Evolutionary conservation across 2,329 filamentous ascomycete species (phyloP).

Genomic region (Diaporthe citri): DNA sequence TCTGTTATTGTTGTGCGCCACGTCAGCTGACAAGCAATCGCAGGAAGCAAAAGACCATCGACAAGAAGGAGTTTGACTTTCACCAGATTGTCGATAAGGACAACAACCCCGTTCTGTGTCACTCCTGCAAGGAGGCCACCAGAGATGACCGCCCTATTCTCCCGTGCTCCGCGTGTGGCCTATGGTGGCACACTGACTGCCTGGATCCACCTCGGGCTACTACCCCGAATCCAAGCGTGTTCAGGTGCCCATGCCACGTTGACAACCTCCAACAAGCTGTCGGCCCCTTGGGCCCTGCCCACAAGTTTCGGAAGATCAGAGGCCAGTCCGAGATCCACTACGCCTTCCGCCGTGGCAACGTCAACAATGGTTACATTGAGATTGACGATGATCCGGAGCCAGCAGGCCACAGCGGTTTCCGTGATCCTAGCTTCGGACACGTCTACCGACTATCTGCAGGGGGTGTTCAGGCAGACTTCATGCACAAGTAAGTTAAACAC

Average conservation of each 20-base stretch:
- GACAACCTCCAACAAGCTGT: constrained; percentile 77
- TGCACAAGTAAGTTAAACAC: constrained; percentile 32
- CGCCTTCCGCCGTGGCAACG: constrained; percentile 71
- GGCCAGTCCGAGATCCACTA: constrained; percentile 65
- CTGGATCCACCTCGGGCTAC: constrained; percentile 85
- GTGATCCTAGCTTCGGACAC: constrained; percentile 34
- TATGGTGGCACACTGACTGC: constrained; percentile 94
- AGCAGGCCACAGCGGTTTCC: constrained; percentile 49
- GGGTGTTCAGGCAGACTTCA: constrained; percentile 38
- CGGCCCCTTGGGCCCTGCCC: constrained; percentile 67
- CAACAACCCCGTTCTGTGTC: constrained; percentile 82
- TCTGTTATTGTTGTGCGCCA: constrained; percentile 5
- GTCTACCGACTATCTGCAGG: constrained; percentile 13
- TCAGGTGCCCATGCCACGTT: constrained; percentile 90
- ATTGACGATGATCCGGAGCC: constrained; percentile 68
- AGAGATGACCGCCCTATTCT: constrained; percentile 79
- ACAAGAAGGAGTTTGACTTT: constrained; percentile 76
- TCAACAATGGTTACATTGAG: constrained; percentile 80
- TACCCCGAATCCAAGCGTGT: constrained; percentile 81
- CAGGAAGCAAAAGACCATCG: constrained; percentile 68
- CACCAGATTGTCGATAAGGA: constrained; percentile 78
- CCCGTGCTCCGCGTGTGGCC: constrained; percentile 84
- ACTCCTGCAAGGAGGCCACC: constrained; percentile 77
- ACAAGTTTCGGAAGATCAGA: constrained; percentile 73
- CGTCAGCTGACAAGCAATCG: constrained; percentile 48